Evolutionary conservation across 176 grass and related monocot genomes (phyloP).

Genomic region (Tillandsia fasciculata): DNA sequence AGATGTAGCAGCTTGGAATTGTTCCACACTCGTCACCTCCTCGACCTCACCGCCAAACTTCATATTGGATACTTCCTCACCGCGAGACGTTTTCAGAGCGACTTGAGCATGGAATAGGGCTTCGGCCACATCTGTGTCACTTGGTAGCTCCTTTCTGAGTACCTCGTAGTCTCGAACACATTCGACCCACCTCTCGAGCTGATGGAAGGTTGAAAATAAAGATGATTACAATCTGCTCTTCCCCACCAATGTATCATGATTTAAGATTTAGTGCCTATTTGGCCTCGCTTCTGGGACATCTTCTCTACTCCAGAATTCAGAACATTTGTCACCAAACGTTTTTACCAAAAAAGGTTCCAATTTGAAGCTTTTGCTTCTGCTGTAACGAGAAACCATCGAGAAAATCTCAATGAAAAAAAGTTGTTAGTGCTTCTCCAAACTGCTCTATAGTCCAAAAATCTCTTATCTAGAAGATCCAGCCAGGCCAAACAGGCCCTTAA

Average conservation of each 20-base stretch:
- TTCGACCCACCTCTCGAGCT: slow-evolving; percentile 75
- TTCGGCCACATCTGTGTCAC: slow-evolving; percentile 33
- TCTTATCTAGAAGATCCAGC: too few relatives aligned
- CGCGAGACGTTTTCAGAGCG: slow-evolving; percentile 39
- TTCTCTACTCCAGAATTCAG: too few relatives aligned
- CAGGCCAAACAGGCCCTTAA: neutral
- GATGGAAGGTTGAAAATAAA: slow-evolving; percentile 13
- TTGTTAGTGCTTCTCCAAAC: too few relatives aligned
- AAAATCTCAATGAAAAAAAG: too few relatives aligned
- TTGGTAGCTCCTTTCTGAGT: slow-evolving; percentile 47
- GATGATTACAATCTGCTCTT: slow-evolving; percentile 13
- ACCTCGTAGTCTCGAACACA: slow-evolving; percentile 65
- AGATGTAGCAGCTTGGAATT: slow-evolving; percentile 45
- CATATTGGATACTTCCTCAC: slow-evolving; percentile 54
- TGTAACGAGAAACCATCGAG: too few relatives aligned
- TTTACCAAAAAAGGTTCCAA: too few relatives aligned
- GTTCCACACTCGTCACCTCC: slow-evolving; percentile 40
- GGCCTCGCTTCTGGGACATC: too few relatives aligned
- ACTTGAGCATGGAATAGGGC: slow-evolving; percentile 50
- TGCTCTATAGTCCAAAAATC: too few relatives aligned
- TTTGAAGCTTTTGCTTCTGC: too few relatives aligned
- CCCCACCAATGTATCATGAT: neutral
- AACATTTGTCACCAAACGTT: too few relatives aligned
- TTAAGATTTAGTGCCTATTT: neutral
- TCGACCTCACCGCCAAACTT: slow-evolving; percentile 49